phyloP scores from a whole-genome alignment of 805 yeast species.

The Ogataea kodamae region DNA sequence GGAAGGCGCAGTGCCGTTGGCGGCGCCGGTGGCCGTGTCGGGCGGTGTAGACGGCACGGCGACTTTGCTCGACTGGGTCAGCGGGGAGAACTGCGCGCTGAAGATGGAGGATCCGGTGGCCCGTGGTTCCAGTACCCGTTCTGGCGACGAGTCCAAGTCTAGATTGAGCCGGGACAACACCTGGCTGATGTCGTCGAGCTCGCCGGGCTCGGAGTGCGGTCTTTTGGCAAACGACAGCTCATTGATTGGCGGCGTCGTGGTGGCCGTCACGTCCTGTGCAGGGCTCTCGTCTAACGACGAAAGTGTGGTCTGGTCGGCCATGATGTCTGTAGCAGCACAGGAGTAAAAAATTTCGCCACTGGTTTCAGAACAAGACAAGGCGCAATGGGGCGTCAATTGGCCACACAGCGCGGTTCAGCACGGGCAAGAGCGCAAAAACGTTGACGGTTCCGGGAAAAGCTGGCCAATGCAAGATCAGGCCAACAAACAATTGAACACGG shows the following conservation, averaged over 20 bases:
- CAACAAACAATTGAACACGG: slow-evolving; percentile 4
- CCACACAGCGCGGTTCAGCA: no score
- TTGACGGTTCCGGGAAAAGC: not conserved
- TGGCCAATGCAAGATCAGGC: slow-evolving; percentile 10
- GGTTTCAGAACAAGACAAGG: slow-evolving; percentile 3
- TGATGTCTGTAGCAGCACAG: slow-evolving; percentile 12
- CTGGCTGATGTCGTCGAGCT: slow-evolving; percentile 42
- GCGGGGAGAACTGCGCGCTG: slow-evolving; percentile 26
- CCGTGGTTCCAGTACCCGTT: slow-evolving; percentile 5
- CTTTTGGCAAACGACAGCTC: slow-evolving; percentile 21
- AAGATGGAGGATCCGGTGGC: slow-evolving; percentile 19
- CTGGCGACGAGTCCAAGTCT: slow-evolving; percentile 29
- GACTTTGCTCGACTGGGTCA: slow-evolving; percentile 17
- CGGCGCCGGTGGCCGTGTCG: slow-evolving; percentile 17
- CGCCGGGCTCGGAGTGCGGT: slow-evolving; percentile 16
- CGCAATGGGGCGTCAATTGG: slow-evolving; percentile 7
- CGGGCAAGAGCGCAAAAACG: slow-evolving; percentile 1
- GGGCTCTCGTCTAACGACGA: slow-evolving; percentile 31
- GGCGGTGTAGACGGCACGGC: slow-evolving; percentile 29
- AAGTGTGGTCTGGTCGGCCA: slow-evolving; percentile 36
- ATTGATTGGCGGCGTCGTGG: slow-evolving; percentile 33
- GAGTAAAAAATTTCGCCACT: slow-evolving; percentile 13
- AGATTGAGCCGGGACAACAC: slow-evolving; percentile 46
- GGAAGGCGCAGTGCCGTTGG: no score
- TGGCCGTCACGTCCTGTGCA: slow-evolving; percentile 26